These are phyloP conservation scores for Tetraselmis chui DNA, from an alignment of 139 green algal genomes.

Conservation along the genomic window DNA sequence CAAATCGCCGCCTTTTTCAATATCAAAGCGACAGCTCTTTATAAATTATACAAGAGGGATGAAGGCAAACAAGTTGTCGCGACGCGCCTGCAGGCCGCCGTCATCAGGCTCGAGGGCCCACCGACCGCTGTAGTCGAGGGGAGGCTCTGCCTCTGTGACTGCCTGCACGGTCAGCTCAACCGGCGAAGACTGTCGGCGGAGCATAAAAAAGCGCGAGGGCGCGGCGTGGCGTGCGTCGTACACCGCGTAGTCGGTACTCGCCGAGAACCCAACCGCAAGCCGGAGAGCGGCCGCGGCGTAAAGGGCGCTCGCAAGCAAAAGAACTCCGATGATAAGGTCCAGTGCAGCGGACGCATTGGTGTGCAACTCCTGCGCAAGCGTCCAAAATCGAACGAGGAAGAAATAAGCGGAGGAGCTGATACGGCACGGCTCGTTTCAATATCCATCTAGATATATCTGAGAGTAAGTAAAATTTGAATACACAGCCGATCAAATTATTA, in stretches of 20 bases:
- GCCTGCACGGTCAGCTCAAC: background rate
- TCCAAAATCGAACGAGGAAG: background rate
- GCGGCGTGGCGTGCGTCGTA: background rate
- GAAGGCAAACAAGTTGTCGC: no score
- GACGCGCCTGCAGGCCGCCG: background rate
- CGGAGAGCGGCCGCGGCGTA: background rate
- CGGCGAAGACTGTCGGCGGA: background rate
- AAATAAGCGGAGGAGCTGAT: background rate
- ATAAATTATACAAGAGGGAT: no score
- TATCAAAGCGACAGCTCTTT: no score
- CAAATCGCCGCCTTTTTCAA: no score
- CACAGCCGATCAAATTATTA: no score
- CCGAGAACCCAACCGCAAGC: background rate
- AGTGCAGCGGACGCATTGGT: background rate
- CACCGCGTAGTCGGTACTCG: background rate
- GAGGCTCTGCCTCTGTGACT: background rate
- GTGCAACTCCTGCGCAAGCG: background rate
- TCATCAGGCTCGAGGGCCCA: background rate
- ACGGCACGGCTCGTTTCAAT: no score
- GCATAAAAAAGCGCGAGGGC: background rate
- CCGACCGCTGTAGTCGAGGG: background rate
- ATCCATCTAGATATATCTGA: no score
- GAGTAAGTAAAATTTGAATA: no score
- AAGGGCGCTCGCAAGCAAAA: background rate
- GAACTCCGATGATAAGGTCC: background rate